phyloP scores from a whole-genome alignment of 441 rosid species.

The Adansonia rubrostipa region DNA sequence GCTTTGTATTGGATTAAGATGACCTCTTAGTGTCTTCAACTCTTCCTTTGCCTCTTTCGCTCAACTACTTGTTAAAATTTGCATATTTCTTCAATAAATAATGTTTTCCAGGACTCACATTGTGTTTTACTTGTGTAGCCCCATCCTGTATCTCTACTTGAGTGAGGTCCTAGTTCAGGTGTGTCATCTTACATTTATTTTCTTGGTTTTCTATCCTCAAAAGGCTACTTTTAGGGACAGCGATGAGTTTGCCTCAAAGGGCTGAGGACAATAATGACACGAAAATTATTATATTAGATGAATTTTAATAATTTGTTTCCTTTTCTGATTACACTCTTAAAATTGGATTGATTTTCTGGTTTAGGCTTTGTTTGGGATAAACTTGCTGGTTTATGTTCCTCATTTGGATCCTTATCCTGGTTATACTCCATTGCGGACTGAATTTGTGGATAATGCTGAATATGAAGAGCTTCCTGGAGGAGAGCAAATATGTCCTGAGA shows the following conservation, averaged over 20 bases:
- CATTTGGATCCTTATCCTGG: slow-evolving; percentile 72
- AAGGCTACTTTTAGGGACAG: slow-evolving; percentile 12
- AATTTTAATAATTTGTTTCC: slow-evolving; percentile 21
- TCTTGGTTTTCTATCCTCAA: not conserved
- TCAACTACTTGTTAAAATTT: slow-evolving; percentile 1
- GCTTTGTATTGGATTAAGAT: not conserved
- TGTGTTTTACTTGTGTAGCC: slow-evolving; percentile 55
- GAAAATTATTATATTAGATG: not conserved
- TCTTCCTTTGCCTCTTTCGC: slow-evolving; percentile 1
- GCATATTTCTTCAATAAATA: slow-evolving; percentile 20
- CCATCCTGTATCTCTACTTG: slow-evolving; percentile 68
- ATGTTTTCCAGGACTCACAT: slow-evolving; percentile 33
- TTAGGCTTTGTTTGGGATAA: slow-evolving; percentile 77
- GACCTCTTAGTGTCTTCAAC: not conserved
- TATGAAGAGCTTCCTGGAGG: slow-evolving; percentile 80
- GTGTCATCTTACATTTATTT: slow-evolving; percentile 39
- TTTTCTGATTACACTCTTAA: slow-evolving; percentile 1
- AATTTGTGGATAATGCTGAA: slow-evolving; percentile 54
- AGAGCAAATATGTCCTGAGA: slow-evolving; percentile 88
- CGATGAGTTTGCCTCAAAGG: slow-evolving; percentile 14
- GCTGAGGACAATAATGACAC: slow-evolving; percentile 11
- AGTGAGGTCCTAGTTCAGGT: slow-evolving; percentile 91
- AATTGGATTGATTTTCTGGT: slow-evolving; percentile 26
- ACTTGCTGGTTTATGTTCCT: slow-evolving; percentile 70
- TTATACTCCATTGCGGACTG: slow-evolving; percentile 53